phyloP scores from a whole-genome alignment of 208 protist species.

The Tritrichomonas foetus region DNA sequence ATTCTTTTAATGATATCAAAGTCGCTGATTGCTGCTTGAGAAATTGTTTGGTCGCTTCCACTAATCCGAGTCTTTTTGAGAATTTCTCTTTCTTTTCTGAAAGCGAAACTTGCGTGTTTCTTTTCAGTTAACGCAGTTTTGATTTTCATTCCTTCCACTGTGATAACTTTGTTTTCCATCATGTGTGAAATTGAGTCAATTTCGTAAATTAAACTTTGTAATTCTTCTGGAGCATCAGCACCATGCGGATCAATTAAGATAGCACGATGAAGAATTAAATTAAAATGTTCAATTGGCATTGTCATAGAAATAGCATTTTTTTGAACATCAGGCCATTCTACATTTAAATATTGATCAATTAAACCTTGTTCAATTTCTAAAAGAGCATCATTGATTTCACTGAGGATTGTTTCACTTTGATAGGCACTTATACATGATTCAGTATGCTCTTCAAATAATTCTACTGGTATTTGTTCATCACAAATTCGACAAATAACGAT shows the following conservation, averaged over 20 bases:
- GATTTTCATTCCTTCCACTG: too few relatives aligned
- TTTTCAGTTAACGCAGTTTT: neutral
- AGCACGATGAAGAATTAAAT: neutral
- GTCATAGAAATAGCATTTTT: neutral
- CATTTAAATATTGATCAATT: neutral
- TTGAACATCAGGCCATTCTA: neutral
- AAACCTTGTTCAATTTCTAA: neutral
- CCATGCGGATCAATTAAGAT: neutral
- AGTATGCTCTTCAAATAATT: neutral
- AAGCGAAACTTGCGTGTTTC: neutral
- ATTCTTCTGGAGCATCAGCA: neutral
- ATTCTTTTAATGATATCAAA: conserved; percentile 65
- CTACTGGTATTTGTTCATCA: conserved; percentile 19
- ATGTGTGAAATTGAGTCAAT: neutral
- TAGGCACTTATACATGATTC: neutral
- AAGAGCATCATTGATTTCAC: neutral
- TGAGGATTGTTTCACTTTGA: neutral
- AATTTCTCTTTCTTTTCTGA: neutral
- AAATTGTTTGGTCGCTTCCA: neutral
- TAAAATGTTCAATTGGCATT: neutral
- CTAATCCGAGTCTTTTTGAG: neutral
- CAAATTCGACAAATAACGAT: conserved; percentile 29
- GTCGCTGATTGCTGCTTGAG: conserved; percentile 51
- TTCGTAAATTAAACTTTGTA: neutral
- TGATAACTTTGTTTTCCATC: neutral